These are phyloP conservation scores for Rhynchospora breviuscula DNA, from an alignment of 176 grass and related monocot genomes.

Conservation along the genomic window DNA sequence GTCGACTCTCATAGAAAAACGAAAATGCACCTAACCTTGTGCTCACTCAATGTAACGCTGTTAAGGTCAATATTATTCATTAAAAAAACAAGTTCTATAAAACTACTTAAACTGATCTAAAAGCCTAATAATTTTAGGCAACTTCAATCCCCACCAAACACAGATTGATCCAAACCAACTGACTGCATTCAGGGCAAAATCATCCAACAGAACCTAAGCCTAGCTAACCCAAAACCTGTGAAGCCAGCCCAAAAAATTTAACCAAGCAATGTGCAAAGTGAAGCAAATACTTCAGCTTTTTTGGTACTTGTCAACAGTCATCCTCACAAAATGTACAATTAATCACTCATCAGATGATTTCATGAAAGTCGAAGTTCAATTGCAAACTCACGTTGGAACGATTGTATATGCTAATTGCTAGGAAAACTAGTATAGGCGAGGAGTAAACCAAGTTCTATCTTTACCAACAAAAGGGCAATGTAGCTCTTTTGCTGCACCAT, in stretches of 20 bases:
- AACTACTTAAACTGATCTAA: too few species aligned
- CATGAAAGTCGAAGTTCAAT: not conserved
- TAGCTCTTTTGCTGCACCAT: not conserved
- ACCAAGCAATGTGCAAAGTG: too few species aligned
- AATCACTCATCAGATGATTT: not conserved
- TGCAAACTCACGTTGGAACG: not conserved
- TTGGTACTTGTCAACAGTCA: too few species aligned
- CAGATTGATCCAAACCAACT: not conserved
- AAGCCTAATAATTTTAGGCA: not conserved
- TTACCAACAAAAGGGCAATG: constrained; percentile 1
- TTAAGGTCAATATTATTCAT: too few species aligned
- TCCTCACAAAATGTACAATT: not conserved
- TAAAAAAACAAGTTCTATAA: too few species aligned
- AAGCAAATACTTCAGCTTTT: too few species aligned
- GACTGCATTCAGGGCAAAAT: not conserved
- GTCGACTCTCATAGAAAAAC: too few species aligned
- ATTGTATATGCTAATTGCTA: not conserved
- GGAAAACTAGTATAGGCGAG: not conserved
- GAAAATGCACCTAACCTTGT: too few species aligned
- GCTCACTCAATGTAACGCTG: too few species aligned
- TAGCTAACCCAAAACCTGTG: too few species aligned
- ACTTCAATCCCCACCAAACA: not conserved
- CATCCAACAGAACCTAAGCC: too few species aligned
- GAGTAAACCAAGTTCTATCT: not conserved
- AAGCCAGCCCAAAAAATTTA: too few species aligned